These are phyloP conservation scores for Arxiozyma slooffiae DNA, from an alignment of 1,139 yeast species.

Conservation along the genomic window DNA sequence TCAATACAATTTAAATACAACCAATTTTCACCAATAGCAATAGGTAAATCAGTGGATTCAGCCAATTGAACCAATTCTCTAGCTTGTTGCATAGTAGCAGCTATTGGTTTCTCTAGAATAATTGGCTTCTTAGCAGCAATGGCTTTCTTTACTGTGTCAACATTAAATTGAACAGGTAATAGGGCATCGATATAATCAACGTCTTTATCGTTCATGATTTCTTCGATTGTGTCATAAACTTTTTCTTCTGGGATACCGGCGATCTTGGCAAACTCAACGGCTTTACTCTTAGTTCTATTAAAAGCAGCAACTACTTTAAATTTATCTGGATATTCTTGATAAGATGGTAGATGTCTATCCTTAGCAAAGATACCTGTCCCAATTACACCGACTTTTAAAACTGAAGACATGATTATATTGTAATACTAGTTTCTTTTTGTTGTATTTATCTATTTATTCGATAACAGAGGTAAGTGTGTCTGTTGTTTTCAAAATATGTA, in stretches of 20 bases:
- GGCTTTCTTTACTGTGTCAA: slow-evolving; percentile 50
- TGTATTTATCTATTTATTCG: not conserved
- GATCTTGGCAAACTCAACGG: slow-evolving; percentile 61
- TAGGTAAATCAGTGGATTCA: slow-evolving; percentile 50
- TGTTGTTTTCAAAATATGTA: no score
- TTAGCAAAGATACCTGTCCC: slow-evolving; percentile 93
- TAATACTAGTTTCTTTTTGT: not conserved
- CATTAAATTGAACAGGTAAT: slow-evolving; percentile 74
- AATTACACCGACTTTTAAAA: slow-evolving; percentile 58
- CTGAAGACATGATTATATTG: slow-evolving; percentile 2
- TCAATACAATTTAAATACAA: slow-evolving; percentile 51
- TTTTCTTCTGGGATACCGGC: slow-evolving; percentile 44
- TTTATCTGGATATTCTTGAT: slow-evolving; percentile 38
- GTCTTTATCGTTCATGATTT: slow-evolving; percentile 48
- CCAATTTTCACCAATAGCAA: slow-evolving; percentile 80
- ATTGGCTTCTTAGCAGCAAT: slow-evolving; percentile 66
- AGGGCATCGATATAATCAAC: slow-evolving; percentile 75
- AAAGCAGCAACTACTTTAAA: slow-evolving; percentile 51
- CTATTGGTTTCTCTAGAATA: slow-evolving; percentile 81
- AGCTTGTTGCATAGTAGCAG: slow-evolving; percentile 75
- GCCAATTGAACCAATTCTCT: slow-evolving; percentile 62
- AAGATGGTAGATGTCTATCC: slow-evolving; percentile 69
- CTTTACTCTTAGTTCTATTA: slow-evolving; percentile 77
- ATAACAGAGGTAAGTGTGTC: no score
- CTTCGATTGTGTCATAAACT: slow-evolving; percentile 59